Evolutionary conservation across 1,284 basidiomycete genomes (phyloP).

Genomic region (Entoloma clypeatum): DNA sequence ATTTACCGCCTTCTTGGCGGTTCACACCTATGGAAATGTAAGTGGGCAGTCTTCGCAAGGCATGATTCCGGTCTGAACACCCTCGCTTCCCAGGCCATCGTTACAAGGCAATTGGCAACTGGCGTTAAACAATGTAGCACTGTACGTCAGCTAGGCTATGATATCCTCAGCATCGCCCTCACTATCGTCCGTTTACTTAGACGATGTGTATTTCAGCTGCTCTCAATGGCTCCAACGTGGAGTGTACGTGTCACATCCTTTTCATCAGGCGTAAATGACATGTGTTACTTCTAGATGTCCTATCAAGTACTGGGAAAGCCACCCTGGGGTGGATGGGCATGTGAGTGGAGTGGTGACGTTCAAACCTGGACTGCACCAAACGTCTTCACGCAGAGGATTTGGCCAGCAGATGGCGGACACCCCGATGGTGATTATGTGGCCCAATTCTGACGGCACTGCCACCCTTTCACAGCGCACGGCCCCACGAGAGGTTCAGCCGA

Average conservation of each 20-base stretch:
- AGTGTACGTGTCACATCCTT: conserved; percentile 31
- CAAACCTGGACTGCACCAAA: neutral
- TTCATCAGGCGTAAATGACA: neutral
- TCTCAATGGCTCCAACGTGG: conserved; percentile 40
- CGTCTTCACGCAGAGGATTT: conserved; percentile 42
- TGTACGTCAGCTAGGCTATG: conserved; percentile 12
- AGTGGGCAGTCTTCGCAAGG: neutral
- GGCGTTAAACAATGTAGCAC: conserved; percentile 19
- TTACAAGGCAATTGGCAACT: conserved; percentile 6
- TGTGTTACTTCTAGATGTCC: conserved; percentile 31
- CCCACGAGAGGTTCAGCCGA: conserved; percentile 42
- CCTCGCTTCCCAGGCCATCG: neutral
- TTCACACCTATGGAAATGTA: conserved; percentile 2
- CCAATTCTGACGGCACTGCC: conserved; percentile 48
- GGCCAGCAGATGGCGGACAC: conserved; percentile 47
- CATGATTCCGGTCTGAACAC: neutral
- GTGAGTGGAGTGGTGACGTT: conserved; percentile 28
- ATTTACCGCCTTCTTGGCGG: neutral
- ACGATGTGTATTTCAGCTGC: conserved; percentile 43
- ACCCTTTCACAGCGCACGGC: conserved; percentile 60
- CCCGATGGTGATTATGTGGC: conserved; percentile 67
- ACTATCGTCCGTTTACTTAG: conserved; percentile 21
- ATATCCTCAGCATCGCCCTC: neutral
- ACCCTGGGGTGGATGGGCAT: conserved; percentile 56
- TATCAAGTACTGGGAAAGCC: conserved; percentile 33